These are phyloP conservation scores for Piper betle DNA, from an alignment of 164 flowering plant species.

Conservation along the genomic window DNA sequence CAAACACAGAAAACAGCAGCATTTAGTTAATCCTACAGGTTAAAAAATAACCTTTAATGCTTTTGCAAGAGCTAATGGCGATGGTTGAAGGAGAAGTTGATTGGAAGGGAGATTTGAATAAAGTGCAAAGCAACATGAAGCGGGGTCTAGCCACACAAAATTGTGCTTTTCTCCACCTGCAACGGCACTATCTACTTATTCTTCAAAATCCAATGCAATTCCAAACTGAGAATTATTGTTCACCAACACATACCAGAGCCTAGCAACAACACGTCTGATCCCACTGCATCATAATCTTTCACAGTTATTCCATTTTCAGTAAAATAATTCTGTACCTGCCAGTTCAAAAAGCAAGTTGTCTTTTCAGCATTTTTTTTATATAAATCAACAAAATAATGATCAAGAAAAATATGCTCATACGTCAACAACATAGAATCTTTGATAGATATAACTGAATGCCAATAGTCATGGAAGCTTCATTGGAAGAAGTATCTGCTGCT, in stretches of 20 bases:
- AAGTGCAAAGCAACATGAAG: constrained; percentile 77
- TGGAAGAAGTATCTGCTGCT: neutral
- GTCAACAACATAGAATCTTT: neutral
- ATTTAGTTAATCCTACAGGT: neutral
- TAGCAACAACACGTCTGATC: constrained; percentile 59
- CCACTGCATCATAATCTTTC: constrained; percentile 60
- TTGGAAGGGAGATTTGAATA: constrained; percentile 56
- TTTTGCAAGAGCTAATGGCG: constrained; percentile 91
- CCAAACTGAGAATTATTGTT: constrained; percentile 7
- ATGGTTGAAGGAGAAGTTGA: constrained; percentile 57
- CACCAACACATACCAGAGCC: constrained; percentile 39
- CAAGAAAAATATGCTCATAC: neutral
- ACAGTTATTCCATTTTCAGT: constrained; percentile 57
- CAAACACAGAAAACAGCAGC: neutral
- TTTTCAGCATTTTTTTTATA: neutral
- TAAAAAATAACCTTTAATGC: constrained; percentile 61
- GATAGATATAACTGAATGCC: neutral
- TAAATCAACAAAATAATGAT: no score
- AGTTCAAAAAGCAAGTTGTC: neutral
- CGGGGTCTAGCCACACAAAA: constrained; percentile 72
- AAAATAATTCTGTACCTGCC: constrained; percentile 47
- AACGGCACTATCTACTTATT: constrained; percentile 5
- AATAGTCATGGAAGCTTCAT: neutral
- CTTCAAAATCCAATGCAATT: neutral
- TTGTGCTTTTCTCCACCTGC: constrained; percentile 15